phyloP scores from a whole-genome alignment of 495 filamentous ascomycete genomes.

The Penicillium arizonense region DNA sequence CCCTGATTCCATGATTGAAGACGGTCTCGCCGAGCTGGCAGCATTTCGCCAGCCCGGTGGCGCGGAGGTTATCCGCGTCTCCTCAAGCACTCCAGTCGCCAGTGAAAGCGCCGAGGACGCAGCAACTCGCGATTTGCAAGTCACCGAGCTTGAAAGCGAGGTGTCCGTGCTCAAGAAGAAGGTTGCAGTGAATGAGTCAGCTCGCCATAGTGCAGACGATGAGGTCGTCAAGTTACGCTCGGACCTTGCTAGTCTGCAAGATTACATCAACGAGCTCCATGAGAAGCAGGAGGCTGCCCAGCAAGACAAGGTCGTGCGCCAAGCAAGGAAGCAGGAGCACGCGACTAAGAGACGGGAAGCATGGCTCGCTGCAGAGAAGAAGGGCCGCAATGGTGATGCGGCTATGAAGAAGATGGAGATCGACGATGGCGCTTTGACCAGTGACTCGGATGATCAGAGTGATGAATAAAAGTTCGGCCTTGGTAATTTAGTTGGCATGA shows the following conservation, averaged over 20 bases:
- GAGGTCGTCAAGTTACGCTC: conserved; percentile 41
- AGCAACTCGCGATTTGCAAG: conserved; percentile 28
- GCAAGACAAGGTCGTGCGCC: conserved; percentile 32
- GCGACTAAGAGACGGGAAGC: conserved; percentile 39
- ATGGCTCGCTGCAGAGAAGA: conserved; percentile 48
- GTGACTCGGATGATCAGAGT: conserved; percentile 39
- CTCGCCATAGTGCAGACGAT: conserved; percentile 33
- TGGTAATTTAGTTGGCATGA: not conserved
- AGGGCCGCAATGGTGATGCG: conserved; percentile 43
- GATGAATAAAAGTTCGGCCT: conserved; percentile 25
- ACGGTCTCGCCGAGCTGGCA: conserved; percentile 53
- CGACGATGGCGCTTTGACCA: conserved; percentile 34
- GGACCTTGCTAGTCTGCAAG: conserved; percentile 35
- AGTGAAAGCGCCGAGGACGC: conserved; percentile 11
- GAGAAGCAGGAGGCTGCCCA: conserved; percentile 38
- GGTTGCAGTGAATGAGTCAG: conserved; percentile 36
- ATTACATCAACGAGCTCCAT: conserved; percentile 43
- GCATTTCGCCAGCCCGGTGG: conserved; percentile 26
- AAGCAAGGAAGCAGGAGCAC: conserved; percentile 43
- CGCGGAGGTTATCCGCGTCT: conserved; percentile 10
- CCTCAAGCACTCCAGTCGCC: conserved; percentile 8
- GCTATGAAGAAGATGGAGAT: conserved; percentile 36
- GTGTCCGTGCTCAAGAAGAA: conserved; percentile 40
- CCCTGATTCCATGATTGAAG: conserved; percentile 52
- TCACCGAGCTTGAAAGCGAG: conserved; percentile 35